These are phyloP conservation scores for Cercospora canescens DNA, from an alignment of 2,329 filamentous ascomycete species.

Conservation along the genomic window DNA sequence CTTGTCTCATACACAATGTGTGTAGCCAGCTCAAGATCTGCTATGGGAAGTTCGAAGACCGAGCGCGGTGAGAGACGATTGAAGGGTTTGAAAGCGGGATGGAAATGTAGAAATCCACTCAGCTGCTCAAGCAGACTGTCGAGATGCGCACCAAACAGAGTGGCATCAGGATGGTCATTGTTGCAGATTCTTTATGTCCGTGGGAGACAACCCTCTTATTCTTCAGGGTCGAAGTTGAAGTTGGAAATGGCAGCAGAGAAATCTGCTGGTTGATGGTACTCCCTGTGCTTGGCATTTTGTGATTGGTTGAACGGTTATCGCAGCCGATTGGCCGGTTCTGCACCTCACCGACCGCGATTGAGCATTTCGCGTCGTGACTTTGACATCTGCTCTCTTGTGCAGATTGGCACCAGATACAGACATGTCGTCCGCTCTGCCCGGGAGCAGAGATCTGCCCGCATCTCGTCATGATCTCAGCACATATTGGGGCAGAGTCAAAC, in stretches of 20 bases:
- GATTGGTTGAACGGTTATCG: not conserved
- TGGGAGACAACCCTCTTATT: not conserved
- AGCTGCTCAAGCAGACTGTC: not conserved
- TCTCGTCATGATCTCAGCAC: slow-evolving; percentile 91
- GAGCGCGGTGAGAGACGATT: slow-evolving; percentile 34
- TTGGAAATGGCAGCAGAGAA: not conserved
- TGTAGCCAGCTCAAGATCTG: slow-evolving; percentile 35
- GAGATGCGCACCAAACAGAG: not conserved
- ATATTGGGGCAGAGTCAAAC: slow-evolving; percentile 92
- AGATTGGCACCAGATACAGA: slow-evolving; percentile 1
- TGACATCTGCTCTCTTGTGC: not conserved
- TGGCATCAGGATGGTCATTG: not conserved
- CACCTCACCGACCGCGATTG: slow-evolving; percentile 1
- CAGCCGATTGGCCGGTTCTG: not conserved
- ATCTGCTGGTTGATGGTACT: not conserved
- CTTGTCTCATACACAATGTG: slow-evolving; percentile 29
- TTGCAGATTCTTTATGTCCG: too few species aligned
- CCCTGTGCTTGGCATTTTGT: not conserved
- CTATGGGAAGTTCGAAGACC: slow-evolving; percentile 25
- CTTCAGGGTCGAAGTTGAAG: not conserved
- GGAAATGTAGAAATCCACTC: not conserved
- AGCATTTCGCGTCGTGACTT: slow-evolving; percentile 8
- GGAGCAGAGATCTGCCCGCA: slow-evolving; percentile 77
- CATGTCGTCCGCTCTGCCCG: slow-evolving; percentile 65
- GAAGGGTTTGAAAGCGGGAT: not conserved